phyloP scores from a whole-genome alignment of 2,329 filamentous ascomycete species.

The Cordyceps cateniannulata region DNA sequence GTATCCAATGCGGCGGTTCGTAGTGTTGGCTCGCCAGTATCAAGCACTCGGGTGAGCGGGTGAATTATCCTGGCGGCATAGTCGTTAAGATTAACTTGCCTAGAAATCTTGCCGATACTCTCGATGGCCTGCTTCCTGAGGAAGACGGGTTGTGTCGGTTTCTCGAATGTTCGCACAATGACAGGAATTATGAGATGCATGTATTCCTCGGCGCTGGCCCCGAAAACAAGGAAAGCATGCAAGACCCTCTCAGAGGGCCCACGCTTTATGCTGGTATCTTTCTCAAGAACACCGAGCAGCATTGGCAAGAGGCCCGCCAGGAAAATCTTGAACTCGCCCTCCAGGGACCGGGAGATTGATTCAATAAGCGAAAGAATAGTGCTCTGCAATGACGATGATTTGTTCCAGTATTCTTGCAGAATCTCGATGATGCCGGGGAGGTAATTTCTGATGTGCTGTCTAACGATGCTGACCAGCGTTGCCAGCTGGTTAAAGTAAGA shows the following conservation, averaged over 20 bases:
- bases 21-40: slow-evolving; percentile 63
- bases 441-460: slow-evolving; percentile 91
- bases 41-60: slow-evolving; percentile 76
- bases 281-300: slow-evolving; percentile 91
- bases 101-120: slow-evolving; percentile 86
- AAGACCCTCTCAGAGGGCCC: slow-evolving; percentile 82
- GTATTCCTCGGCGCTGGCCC: slow-evolving; percentile 92
- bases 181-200: slow-evolving; percentile 98
- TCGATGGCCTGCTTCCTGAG: slow-evolving; percentile 88
- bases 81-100: slow-evolving; percentile 95
- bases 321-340: slow-evolving; percentile 97
- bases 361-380: slow-evolving; percentile 92
- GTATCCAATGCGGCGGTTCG: slow-evolving; percentile 85
- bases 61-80: slow-evolving; percentile 96
- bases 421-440: slow-evolving; percentile 80
- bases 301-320: slow-evolving; percentile 80
- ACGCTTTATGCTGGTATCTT: slow-evolving; percentile 70
- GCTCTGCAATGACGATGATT: slow-evolving; percentile 71
- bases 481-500: slow-evolving; percentile 97
- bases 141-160: slow-evolving; percentile 69
- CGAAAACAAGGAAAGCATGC: slow-evolving; percentile 93
- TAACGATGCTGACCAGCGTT: slow-evolving; percentile 87
- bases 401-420: slow-evolving; percentile 85
- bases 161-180: slow-evolving; percentile 91
- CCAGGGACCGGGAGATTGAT: slow-evolving; percentile 84